Evolutionary conservation across 1,284 basidiomycete genomes (phyloP), one percentile per base, ranked within the genome.

Genomic region (Sanghuangporus baumii): DNA sequence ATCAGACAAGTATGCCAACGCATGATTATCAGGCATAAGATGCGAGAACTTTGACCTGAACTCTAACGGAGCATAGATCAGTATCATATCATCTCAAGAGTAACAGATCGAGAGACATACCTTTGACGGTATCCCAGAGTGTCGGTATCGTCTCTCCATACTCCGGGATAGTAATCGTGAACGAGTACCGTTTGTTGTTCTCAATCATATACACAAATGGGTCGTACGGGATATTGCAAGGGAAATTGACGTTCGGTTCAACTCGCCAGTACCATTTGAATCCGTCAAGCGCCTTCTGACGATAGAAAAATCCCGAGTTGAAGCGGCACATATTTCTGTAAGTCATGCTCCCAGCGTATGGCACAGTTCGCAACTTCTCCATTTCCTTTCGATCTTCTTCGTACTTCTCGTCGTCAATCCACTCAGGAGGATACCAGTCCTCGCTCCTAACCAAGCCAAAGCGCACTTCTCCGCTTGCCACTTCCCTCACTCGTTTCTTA

Each of bases 171-270:
- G 89, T 83, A 55, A 94, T 82, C 0, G 89, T 91, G 72, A 90
- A 93, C 7, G 9, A 41, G 40, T 18, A 61, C 16, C 20, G 57
- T 72, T 92, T 92, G 65, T 86, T 81, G 68, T 91, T 76, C 48
- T 88, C 80, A 69, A 88, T 79, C 89, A 93, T 89, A 72, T 81
- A 86, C 3, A 84, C 65, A 78, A 93, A 93, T 0, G 90, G 90
- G 67, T 93, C 91, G 65, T 83, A 84, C 50, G 81, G 76, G 55
- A 91, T 73, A 67, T 92, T 84, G 71, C 91, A 93, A 73, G 84
- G 84, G 74, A 88, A 88, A 71, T 87, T 83, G 64, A 91, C 84
- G 58, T 81, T 80, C 0, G 90, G 89, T 78, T 88, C 86, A 56
- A 88, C 78, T 14, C 86, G 78, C 87, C 86, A 88, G 69, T 84